Conservation (phyloP, 2,329 filamentous ascomycete species). For the Stagonosporopsis vannaccii region DNA sequence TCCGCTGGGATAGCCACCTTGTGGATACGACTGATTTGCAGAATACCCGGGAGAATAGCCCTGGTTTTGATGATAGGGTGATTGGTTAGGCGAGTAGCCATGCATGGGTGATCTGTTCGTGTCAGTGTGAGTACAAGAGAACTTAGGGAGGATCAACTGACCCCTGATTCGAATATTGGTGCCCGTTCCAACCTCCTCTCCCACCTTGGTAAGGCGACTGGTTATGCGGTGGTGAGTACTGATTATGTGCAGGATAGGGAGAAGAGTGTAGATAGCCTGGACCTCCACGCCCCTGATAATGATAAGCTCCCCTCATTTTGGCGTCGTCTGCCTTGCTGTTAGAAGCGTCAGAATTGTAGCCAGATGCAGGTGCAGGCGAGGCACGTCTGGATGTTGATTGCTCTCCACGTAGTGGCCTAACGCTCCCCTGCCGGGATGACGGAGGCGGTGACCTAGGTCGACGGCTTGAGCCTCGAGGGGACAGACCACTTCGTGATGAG, state of each 20-base stretch:
- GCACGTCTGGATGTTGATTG: constrained; percentile 30
- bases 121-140: constrained; percentile 29
- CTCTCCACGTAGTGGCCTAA: constrained; percentile 22
- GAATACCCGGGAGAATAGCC: constrained; percentile 55
- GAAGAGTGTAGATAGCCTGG: constrained; percentile 66
- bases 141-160: constrained; percentile 45
- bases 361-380: constrained; percentile 40
- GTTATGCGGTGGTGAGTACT: constrained; percentile 67
- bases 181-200: constrained; percentile 62
- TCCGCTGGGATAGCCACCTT: constrained; percentile 59
- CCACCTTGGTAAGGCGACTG: constrained; percentile 66
- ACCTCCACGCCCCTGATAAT: constrained; percentile 47
- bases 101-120: constrained; percentile 53
- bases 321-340: constrained; percentile 35
- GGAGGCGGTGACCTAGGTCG: constrained; percentile 41
- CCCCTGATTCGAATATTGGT: constrained; percentile 56
- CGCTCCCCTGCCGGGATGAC: constrained; percentile 17
- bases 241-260: constrained; percentile 63
- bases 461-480: constrained; percentile 37
- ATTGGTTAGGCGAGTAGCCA: constrained; percentile 65
- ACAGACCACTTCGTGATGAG: constrained; percentile 32
- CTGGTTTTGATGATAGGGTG: constrained; percentile 60
- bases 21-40: constrained; percentile 61
- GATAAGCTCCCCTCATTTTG: constrained; percentile 48
- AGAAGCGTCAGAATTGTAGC: constrained; percentile 41